Evolutionary conservation across 2,329 filamentous ascomycete genomes (phyloP).

Genomic region (Achaetomium macrosporum): DNA sequence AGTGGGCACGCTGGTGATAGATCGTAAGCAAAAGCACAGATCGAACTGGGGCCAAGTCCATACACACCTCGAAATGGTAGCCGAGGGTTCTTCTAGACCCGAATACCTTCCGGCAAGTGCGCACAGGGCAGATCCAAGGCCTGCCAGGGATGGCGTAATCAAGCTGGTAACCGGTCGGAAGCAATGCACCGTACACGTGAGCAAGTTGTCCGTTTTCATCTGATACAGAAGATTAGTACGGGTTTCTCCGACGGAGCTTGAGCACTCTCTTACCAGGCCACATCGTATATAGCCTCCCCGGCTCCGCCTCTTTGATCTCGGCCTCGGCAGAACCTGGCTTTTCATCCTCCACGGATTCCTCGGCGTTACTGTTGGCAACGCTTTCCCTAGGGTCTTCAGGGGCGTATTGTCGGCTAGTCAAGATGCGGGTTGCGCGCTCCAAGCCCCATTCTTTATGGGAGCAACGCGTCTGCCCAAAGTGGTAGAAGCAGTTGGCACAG

Average conservation of each 20-base stretch:
- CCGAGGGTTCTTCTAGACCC: constrained; percentile 15
- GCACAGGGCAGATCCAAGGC: constrained; percentile 25
- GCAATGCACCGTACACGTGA: constrained; percentile 14
- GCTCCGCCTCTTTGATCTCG: constrained; percentile 6
- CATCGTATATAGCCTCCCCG: constrained; percentile 18
- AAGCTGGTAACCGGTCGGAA: constrained; percentile 23
- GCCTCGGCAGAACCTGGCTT: not conserved
- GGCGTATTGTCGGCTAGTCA: not conserved
- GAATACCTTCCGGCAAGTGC: constrained; percentile 19
- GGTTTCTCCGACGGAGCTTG: not conserved
- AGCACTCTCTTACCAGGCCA: constrained; percentile 17
- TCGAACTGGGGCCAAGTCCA: not conserved
- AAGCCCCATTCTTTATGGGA: constrained; percentile 14
- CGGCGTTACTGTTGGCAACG: not conserved
- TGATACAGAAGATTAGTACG: constrained; percentile 7
- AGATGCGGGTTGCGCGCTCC: constrained; percentile 10
- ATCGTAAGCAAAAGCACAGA: not conserved
- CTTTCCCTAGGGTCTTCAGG: not conserved
- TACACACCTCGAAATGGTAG: constrained; percentile 21
- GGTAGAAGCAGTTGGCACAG: constrained; percentile 31
- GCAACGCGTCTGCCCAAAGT: constrained; percentile 24
- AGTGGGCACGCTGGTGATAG: constrained; percentile 15
- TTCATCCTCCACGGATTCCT: not conserved
- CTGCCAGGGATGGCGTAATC: constrained; percentile 15
- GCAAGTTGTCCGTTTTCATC: constrained; percentile 13